Evolutionary conservation across 805 yeast species (phyloP).

Genomic region (Lipomyces starkeyi): DNA sequence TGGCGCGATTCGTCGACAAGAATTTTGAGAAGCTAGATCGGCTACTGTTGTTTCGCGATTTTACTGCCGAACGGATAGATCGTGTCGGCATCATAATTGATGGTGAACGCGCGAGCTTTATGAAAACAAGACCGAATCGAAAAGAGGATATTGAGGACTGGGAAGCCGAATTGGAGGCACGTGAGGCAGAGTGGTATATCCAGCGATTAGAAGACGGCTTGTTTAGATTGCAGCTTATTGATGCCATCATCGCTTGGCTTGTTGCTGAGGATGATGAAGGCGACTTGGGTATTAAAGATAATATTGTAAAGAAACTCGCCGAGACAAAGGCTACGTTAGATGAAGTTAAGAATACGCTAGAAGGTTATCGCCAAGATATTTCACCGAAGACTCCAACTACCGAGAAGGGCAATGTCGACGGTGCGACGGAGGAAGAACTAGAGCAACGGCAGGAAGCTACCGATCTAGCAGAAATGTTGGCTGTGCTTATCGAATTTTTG

Average conservation of each 20-base stretch:
- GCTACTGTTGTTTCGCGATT: slow-evolving; percentile 19
- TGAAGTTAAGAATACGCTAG: slow-evolving; percentile 27
- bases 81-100: slow-evolving; percentile 14
- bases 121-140: slow-evolving; percentile 21
- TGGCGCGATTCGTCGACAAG: slow-evolving; percentile 37
- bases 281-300: slow-evolving; percentile 26
- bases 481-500: slow-evolving; percentile 31
- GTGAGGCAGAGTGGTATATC: slow-evolving; percentile 36
- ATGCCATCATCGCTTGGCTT: slow-evolving; percentile 37
- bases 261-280: slow-evolving; percentile 37
- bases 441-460: slow-evolving; percentile 29
- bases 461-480: slow-evolving; percentile 35
- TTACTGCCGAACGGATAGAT: slow-evolving; percentile 19
- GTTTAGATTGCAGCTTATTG: slow-evolving; percentile 33
- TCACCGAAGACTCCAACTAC: slow-evolving; percentile 29
- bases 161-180: slow-evolving; percentile 28
- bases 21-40: slow-evolving; percentile 32
- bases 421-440: slow-evolving; percentile 24
- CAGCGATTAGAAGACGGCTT: slow-evolving; percentile 35
- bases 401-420: slow-evolving; percentile 21
- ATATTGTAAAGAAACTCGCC: slow-evolving; percentile 8
- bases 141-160: slow-evolving; percentile 22
- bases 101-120: slow-evolving; percentile 23
- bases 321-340: slow-evolving; percentile 2
- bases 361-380: slow-evolving; percentile 21